Percentiles rank a stretch among this genome's conserved stretches.
Conservation (phyloP, 768 basidiomycete genomes). For the Pulveroboletus frians region DNA sequence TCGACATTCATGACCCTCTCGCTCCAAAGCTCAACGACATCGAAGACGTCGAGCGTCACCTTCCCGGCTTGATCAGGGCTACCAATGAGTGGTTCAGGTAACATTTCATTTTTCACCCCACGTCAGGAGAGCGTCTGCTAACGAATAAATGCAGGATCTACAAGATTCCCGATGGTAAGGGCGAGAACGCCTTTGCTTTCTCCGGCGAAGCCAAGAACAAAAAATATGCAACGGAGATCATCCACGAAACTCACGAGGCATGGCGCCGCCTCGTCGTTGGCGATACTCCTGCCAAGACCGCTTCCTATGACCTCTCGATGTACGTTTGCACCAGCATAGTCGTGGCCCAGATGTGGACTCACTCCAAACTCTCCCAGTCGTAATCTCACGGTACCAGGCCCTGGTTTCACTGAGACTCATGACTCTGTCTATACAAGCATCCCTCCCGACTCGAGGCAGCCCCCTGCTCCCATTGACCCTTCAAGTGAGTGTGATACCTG, state of each 20-base stretch:
- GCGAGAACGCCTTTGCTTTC: constrained; percentile 98
- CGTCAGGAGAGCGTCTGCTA: background rate
- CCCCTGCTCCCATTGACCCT: constrained; percentile 85
- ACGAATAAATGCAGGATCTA: constrained; percentile 58
- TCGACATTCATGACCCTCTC: constrained; percentile 92
- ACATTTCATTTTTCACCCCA: constrained; percentile 7
- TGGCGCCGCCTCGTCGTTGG: constrained; percentile 92
- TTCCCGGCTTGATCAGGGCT: constrained; percentile 93
- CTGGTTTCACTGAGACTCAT: constrained; percentile 57
- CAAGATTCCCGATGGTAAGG: constrained; percentile 95
- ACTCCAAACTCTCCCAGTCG: constrained; percentile 42
- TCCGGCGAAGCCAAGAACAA: constrained; percentile 99
- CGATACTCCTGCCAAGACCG: constrained; percentile 68
- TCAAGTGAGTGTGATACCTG: constrained; percentile 54
- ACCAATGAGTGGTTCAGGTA: constrained; percentile 99
- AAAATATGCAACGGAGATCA: constrained; percentile 98
- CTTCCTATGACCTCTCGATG: constrained; percentile 79
- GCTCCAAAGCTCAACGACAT: constrained; percentile 97
- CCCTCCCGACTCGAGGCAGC: constrained; percentile 75
- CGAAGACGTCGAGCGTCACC: constrained; percentile 97
- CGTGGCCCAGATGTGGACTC: background rate
- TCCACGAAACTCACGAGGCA: constrained; percentile 97
- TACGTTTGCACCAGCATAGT: constrained; percentile 36
- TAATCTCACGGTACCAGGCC: constrained; percentile 72
- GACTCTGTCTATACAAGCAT: constrained; percentile 62